Percentiles rank a stretch among this genome's conserved stretches.
Evolutionary conservation across 768 basidiomycete species (phyloP).

Genomic region (Termitomyces sp.): DNA sequence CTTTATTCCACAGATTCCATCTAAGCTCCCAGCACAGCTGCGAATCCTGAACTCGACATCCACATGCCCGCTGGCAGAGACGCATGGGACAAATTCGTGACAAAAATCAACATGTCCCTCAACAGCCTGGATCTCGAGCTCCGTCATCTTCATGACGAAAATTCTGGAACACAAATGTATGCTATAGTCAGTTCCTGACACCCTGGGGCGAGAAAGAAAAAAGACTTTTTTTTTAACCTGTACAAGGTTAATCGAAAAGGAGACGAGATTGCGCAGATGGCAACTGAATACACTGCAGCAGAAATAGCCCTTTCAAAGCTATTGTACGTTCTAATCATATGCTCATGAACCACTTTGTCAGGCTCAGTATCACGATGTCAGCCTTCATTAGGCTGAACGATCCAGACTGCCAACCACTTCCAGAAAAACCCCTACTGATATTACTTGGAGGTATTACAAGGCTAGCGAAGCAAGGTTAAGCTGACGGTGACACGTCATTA

Average conservation of each 20-base stretch:
- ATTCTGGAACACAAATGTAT: slow-evolving; percentile 56
- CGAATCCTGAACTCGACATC: slow-evolving; percentile 45
- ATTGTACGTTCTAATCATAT: slow-evolving; percentile 44
- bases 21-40: slow-evolving; percentile 31
- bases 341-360: too few relatives aligned
- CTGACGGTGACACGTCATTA: too few relatives aligned
- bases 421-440: too few relatives aligned
- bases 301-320: slow-evolving; percentile 86
- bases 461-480: too few relatives aligned
- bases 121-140: slow-evolving; percentile 73
- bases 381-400: too few relatives aligned
- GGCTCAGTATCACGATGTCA: too few relatives aligned
- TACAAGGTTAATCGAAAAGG: slow-evolving; percentile 71
- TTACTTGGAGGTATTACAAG: too few relatives aligned
- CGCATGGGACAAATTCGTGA: slow-evolving; percentile 57
- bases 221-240: neutral
- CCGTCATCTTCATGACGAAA: slow-evolving; percentile 55
- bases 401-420: too few relatives aligned
- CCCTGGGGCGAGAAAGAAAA: too few relatives aligned
- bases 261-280: slow-evolving; percentile 79
- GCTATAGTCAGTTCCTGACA: slow-evolving; percentile 48
- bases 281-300: slow-evolving; percentile 70
- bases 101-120: slow-evolving; percentile 53
- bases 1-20: slow-evolving; percentile 1
- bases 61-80: slow-evolving; percentile 32